Conservation (phyloP, 345 rosid genomes). For the Ceriops decandra region DNA sequence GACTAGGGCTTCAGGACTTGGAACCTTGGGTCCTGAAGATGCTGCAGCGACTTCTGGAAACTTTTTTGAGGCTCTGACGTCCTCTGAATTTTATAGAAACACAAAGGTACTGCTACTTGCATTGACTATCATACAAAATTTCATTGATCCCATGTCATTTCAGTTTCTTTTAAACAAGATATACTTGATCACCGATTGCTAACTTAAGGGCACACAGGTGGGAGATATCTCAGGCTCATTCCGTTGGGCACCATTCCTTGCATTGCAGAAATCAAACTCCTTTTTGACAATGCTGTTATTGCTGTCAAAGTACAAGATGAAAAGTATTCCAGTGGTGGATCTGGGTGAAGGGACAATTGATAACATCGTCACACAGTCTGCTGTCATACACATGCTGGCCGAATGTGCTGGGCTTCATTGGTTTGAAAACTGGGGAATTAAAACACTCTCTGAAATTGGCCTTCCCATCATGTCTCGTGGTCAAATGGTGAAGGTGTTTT, state of each 20-base stretch:
- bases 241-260: slow-evolving; percentile 99
- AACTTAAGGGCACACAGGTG: slow-evolving; percentile 50
- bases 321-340: slow-evolving; percentile 89
- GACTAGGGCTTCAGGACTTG: slow-evolving; percentile 37
- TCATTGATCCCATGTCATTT: slow-evolving; percentile 4
- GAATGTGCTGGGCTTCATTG: slow-evolving; percentile 92
- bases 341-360: slow-evolving; percentile 71
- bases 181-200: neutral
- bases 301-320: slow-evolving; percentile 98
- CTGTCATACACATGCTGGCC: slow-evolving; percentile 95
- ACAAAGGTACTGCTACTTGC: slow-evolving; percentile 51
- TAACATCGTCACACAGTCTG: slow-evolving; percentile 85
- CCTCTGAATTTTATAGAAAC: slow-evolving; percentile 73
- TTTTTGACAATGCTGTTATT: slow-evolving; percentile 88
- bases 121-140: neutral
- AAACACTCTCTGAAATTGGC: slow-evolving; percentile 78
- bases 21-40: slow-evolving; percentile 59
- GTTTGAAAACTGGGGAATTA: slow-evolving; percentile 95
- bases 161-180: neutral
- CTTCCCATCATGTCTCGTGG: slow-evolving; percentile 64
- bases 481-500: slow-evolving; percentile 55
- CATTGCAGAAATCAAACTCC: slow-evolving; percentile 82
- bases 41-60: slow-evolving; percentile 79
- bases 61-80: slow-evolving; percentile 80
- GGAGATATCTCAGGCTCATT: slow-evolving; percentile 94